Base-by-base conservation (phyloP, 148 eudicot genomes). In the Silene uniflora region DNA sequence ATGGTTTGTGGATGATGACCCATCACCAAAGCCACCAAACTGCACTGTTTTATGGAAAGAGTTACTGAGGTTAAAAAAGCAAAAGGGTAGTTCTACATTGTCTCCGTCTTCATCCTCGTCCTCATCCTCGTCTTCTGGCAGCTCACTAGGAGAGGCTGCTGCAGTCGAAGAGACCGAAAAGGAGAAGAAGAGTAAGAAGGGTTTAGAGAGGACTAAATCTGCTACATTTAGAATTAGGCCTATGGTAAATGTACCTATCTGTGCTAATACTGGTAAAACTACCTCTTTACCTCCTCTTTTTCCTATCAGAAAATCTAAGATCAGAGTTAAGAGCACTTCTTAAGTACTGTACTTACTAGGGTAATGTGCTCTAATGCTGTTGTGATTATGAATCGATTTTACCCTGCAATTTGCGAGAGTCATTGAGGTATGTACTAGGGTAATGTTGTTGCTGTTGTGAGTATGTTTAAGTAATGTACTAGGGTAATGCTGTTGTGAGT, bases 31-130 rank as follows among this genome's bases (percentile, higher is more conserved):
- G 47, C 98, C 98, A 2, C 98, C 98, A 4, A 90, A 84, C 27
- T 95, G 98, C 76, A 90, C 97, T 3, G 97, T 92, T 1, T 52
- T 95, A n/a, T 95, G 98, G 98, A 95, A 95, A 68, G 98, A 95
- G 79, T 54, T 95, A 29, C 46, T 95, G 13, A 78, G 92, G 73
- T 56, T 95, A 81, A 89, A 83, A 79, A 90, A 94, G 49, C 85
- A 84, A 21, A 82, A 87, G 7, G 61, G 87, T 47, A 47, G 13
- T 0, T 73, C 88, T 2, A 84, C 94, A 5, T 82, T 87, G 14
- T 86, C 94, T 0, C 84, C 94, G 4, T 91, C 94, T 0, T 85
- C 97, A 3, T 90, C 97, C 0, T 83, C 91, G 0, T 89, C 93
- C 0, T 86, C 91, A 0, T 83, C 92, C 0, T 86, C 93, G 7